phyloP scores from a whole-genome alignment of 352 stramenopile species.

The Phytophthora meadii region DNA sequence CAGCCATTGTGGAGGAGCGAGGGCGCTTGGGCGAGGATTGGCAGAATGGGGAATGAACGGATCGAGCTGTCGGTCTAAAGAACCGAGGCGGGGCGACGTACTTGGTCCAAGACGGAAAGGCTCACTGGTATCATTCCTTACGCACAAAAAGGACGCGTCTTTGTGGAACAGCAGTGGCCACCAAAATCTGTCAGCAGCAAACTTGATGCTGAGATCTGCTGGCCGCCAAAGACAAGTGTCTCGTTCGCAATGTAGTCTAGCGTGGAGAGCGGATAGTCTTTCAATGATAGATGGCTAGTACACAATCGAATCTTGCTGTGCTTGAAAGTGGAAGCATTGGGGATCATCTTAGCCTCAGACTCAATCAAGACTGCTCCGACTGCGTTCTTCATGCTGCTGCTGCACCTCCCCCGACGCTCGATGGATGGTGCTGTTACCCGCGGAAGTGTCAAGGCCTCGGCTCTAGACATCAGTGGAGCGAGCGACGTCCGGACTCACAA shows the following conservation, averaged over 20 bases:
- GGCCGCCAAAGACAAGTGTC: neutral
- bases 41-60: constrained; percentile 29
- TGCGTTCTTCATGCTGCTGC: too few species aligned
- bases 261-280: too few species aligned
- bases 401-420: constrained; percentile 9
- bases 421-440: too few species aligned
- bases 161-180: neutral
- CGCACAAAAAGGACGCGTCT: constrained; percentile 23
- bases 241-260: neutral
- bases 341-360: too few species aligned
- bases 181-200: constrained; percentile 3
- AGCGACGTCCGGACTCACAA: constrained; percentile 5
- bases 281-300: too few species aligned
- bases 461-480: neutral
- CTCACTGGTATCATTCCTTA: neutral
- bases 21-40: constrained; percentile 5
- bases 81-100: constrained; percentile 18
- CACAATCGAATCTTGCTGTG: too few species aligned
- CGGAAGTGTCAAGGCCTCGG: too few species aligned
- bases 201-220: constrained; percentile 1
- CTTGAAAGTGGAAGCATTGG: too few species aligned
- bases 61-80: too few species aligned
- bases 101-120: too few species aligned
- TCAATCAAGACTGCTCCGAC: too few species aligned
- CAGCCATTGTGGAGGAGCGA: constrained; percentile 22